Conservation (phyloP, 1,284 basidiomycete species). For the Cystobasidiaceae sp. region DNA sequence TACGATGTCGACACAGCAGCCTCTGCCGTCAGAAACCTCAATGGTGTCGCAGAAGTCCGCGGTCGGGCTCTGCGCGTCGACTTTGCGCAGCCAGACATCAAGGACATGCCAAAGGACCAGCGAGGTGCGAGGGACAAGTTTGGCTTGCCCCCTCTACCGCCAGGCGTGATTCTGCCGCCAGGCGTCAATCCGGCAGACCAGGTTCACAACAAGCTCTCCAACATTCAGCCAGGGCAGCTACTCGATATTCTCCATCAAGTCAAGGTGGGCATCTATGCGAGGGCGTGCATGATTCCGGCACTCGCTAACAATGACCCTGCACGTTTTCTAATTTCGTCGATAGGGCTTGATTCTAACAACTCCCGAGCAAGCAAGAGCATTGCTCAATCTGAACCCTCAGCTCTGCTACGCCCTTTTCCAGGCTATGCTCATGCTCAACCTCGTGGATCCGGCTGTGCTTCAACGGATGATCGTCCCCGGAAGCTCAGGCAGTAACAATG, state of each 20-base stretch:
- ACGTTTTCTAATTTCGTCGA: neutral
- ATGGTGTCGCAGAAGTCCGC: slow-evolving; percentile 68
- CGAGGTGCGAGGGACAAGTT: slow-evolving; percentile 48
- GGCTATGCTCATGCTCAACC: slow-evolving; percentile 86
- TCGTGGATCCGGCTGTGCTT: slow-evolving; percentile 81
- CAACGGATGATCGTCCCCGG: slow-evolving; percentile 51
- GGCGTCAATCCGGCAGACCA: slow-evolving; percentile 75
- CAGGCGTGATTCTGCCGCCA: slow-evolving; percentile 68
- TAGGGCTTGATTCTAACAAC: slow-evolving; percentile 84
- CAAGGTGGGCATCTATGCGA: slow-evolving; percentile 84
- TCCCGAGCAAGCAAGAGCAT: slow-evolving; percentile 77
- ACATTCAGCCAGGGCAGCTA: slow-evolving; percentile 74
- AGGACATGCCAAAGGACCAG: slow-evolving; percentile 58
- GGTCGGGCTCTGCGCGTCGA: slow-evolving; percentile 80
- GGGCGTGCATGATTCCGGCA: too few relatives aligned
- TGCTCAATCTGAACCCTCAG: slow-evolving; percentile 82
- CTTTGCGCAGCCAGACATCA: slow-evolving; percentile 56
- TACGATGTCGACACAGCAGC: slow-evolving; percentile 80
- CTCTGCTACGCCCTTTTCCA: slow-evolving; percentile 95
- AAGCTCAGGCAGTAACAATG: slow-evolving; percentile 6
- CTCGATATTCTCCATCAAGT: slow-evolving; percentile 95
- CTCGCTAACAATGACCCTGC: neutral
- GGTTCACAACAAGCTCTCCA: slow-evolving; percentile 81
- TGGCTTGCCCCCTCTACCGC: slow-evolving; percentile 63
- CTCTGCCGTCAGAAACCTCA: slow-evolving; percentile 79